Conservation (phyloP, 2,329 filamentous ascomycete species). For the Ascochyta lentis region DNA sequence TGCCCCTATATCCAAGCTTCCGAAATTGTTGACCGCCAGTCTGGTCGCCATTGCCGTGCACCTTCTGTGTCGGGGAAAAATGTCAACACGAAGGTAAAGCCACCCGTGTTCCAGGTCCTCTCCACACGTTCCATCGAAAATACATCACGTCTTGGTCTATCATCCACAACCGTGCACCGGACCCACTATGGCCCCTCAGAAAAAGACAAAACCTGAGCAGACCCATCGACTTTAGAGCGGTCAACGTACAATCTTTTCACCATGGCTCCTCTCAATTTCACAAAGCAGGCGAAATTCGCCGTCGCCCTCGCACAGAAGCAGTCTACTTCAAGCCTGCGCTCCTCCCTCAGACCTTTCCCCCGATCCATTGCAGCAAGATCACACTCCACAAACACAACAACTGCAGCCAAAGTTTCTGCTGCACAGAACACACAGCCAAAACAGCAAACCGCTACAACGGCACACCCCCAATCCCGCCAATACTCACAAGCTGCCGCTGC, state of each 20-base stretch:
- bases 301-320: constrained; percentile 18
- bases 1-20: constrained; percentile 19
- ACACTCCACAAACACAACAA: constrained; percentile 14
- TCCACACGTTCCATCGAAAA: constrained; percentile 21
- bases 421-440: constrained; percentile 11
- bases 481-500: constrained; percentile 15
- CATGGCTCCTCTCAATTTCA: constrained; percentile 17
- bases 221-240: constrained; percentile 14
- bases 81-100: constrained; percentile 18
- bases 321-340: constrained; percentile 14
- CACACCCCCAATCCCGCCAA: constrained; percentile 9
- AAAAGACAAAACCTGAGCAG: constrained; percentile 22
- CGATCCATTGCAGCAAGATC: constrained; percentile 9
- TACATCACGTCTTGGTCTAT: constrained; percentile 18
- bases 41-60: constrained; percentile 21
- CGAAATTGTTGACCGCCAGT: constrained; percentile 21
- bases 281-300: constrained; percentile 19
- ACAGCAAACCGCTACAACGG: constrained; percentile 1
- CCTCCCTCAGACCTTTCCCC: constrained; percentile 12
- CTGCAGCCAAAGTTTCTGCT: constrained; percentile 6
- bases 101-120: constrained; percentile 18
- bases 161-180: constrained; percentile 16
- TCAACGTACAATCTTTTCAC: constrained; percentile 22
- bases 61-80: constrained; percentile 21
- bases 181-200: constrained; percentile 19